Conservation (phyloP, 371 early-diverging fungal genomes). For the Zancudomyces culisetae region DNA sequence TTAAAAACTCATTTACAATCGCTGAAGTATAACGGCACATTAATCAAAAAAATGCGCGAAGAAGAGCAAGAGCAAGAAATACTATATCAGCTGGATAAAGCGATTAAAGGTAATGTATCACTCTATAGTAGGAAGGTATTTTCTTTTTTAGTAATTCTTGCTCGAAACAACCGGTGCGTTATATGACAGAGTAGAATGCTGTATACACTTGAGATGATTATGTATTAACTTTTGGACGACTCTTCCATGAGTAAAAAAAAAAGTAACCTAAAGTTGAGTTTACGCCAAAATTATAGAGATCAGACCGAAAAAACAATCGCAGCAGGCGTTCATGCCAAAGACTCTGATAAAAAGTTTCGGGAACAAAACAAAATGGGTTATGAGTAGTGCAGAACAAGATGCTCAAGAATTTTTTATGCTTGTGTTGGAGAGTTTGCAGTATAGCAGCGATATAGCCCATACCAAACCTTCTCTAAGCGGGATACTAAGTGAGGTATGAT, state of each 20-base stretch:
- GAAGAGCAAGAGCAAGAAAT: background rate
- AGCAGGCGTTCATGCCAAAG: slow-evolving; percentile 9
- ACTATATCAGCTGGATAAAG: background rate
- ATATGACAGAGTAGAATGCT: too few species aligned
- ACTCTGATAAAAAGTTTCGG: slow-evolving; percentile 14
- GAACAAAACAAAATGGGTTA: slow-evolving; percentile 14
- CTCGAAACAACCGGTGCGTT: too few species aligned
- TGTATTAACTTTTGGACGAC: too few species aligned
- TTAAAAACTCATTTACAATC: too few species aligned
- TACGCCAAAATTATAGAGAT: background rate
- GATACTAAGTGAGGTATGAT: too few species aligned
- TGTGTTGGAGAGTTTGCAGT: too few species aligned
- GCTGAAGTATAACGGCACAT: background rate
- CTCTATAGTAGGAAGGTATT: background rate
- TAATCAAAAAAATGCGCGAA: background rate
- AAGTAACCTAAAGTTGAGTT: background rate
- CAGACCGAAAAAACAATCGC: background rate
- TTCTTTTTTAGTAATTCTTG: background rate
- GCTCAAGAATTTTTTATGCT: slow-evolving; percentile 86
- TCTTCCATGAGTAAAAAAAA: background rate
- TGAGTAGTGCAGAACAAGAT: slow-evolving; percentile 44
- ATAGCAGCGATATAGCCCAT: too few species aligned
- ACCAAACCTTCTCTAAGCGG: too few species aligned
- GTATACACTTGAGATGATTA: too few species aligned
- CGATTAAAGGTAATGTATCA: slow-evolving; percentile 1